Percentiles rank a stretch among this genome's conserved stretches.
These are phyloP conservation scores for Stachybotrys elegans DNA, from an alignment of 2,329 filamentous ascomycete genomes.

Conservation along the genomic window DNA sequence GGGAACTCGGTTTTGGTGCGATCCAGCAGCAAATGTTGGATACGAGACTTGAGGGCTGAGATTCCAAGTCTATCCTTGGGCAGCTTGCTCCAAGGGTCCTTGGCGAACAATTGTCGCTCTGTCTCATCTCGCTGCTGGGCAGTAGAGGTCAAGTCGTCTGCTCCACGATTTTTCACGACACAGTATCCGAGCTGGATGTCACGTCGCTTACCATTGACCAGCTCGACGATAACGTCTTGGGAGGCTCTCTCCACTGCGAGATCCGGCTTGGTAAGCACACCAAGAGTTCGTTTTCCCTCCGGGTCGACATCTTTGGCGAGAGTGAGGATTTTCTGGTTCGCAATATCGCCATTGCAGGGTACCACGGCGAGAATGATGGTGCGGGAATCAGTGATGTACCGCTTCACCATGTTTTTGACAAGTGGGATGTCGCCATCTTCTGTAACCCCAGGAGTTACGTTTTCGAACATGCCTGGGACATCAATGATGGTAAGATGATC, in stretches of 20 bases:
- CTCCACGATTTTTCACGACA: constrained; percentile 42
- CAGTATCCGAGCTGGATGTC: constrained; percentile 42
- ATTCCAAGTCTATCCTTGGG: constrained; percentile 26
- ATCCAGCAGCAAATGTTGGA: constrained; percentile 32
- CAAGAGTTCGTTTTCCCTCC: constrained; percentile 33
- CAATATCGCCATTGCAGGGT: constrained; percentile 33
- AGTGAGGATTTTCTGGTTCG: constrained; percentile 34
- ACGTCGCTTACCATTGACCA: constrained; percentile 33
- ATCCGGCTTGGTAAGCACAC: constrained; percentile 56
- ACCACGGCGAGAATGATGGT: constrained; percentile 47
- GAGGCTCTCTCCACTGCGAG: constrained; percentile 37
- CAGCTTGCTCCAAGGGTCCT: constrained; percentile 27
- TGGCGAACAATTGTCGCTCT: constrained; percentile 35
- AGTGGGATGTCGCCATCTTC: constrained; percentile 38
- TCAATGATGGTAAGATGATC: constrained; percentile 49
- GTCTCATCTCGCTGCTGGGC: constrained; percentile 22
- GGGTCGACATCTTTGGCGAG: constrained; percentile 32
- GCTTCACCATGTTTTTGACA: constrained; percentile 41
- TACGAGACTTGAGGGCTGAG: constrained; percentile 24
- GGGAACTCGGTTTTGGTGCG: constrained; percentile 34
- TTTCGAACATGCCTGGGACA: constrained; percentile 46
- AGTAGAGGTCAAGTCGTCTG: constrained; percentile 30
- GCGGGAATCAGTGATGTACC: constrained; percentile 38
- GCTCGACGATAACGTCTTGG: constrained; percentile 32
- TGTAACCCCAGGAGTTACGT: constrained; percentile 28